phyloP scores from a whole-genome alignment of 2,329 filamentous ascomycete species.

The Elsinoe necatrix region DNA sequence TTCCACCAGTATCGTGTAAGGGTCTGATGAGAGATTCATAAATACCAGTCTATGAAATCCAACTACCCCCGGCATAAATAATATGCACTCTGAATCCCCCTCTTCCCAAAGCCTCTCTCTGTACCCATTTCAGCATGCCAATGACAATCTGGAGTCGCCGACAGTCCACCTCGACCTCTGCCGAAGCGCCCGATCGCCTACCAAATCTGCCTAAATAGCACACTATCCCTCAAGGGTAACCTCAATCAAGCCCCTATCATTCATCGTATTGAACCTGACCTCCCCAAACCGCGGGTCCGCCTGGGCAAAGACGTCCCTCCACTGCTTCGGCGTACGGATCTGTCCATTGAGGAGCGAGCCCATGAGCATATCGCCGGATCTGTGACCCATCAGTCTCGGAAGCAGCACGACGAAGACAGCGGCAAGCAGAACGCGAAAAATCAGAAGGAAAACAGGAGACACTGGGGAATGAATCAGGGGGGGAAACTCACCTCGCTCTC shows the following conservation, averaged over 20 bases:
- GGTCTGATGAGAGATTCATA: background rate
- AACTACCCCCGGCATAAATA: background rate
- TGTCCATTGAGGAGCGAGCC: background rate
- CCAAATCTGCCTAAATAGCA: too few species aligned
- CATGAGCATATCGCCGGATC: slow-evolving; percentile 12
- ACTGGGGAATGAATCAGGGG: too few species aligned
- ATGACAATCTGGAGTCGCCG: background rate
- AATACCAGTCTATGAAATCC: background rate
- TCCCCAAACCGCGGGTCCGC: background rate
- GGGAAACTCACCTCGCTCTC: slow-evolving; percentile 8
- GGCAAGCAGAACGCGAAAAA: too few species aligned
- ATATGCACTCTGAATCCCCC: background rate
- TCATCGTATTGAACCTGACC: slow-evolving; percentile 12
- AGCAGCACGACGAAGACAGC: too few species aligned
- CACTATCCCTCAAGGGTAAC: slow-evolving; percentile 3
- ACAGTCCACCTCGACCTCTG: background rate
- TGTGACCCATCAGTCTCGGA: too few species aligned
- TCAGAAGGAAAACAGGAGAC: too few species aligned
- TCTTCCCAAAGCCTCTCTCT: background rate
- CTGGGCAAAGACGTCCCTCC: slow-evolving; percentile 2
- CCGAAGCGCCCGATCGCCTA: too few species aligned
- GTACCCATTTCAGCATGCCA: background rate
- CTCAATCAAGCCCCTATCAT: slow-evolving; percentile 11
- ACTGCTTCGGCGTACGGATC: slow-evolving; percentile 11
- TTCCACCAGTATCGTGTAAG: background rate